Evolutionary conservation across 805 yeast species (phyloP), one percentile per base, ranked within the genome.

Genomic region (Wickerhamiella australiensis): DNA sequence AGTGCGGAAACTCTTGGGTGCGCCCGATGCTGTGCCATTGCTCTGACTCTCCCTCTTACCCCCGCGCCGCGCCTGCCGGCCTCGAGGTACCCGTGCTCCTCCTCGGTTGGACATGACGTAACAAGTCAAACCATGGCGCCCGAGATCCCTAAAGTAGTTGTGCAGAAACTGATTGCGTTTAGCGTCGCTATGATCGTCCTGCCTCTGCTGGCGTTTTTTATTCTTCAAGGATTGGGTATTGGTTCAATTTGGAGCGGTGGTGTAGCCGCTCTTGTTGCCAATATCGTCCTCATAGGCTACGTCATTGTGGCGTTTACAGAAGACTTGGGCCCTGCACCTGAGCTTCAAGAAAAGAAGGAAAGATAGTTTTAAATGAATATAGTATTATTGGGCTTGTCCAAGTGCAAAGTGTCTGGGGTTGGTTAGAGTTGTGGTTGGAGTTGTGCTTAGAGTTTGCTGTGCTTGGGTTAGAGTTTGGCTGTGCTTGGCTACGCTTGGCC

Each of bases 271-370:
- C 64, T 76, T 26, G 77, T 77, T 23, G 88, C 88, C 45, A 82
- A 82, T 59, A 62, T 77, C 3, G 85, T 82, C 21, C 70, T 81
- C 52, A 74, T 82, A 35, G 82, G 78, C 2, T 80, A 78, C 59
- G 79, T 82, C 11, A 70, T 79, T 11, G 81, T 75, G 25, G 94
- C 92, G 2, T 79, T 81, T 58, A 71, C 68, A 20, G 94, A 85
- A 60, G 82, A 80, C 20, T 48, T 52, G 21, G 50, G 53, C 22
- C 47, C 47, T 44, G 31, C 37, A 18, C 27, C 22, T 12, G 49
- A 33, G 3, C 50, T 47, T n/a, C 49, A 54, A 27, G 47, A 43
- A 13, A 54, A 59, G 56, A 56, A 56, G 50, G 44, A 41, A 12
- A 41, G 44, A 23, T 41, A 25, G n/a, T 23, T 11, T 26, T 26